phyloP scores from a whole-genome alignment of 257 asterid species.

The Solanum pennellii region DNA sequence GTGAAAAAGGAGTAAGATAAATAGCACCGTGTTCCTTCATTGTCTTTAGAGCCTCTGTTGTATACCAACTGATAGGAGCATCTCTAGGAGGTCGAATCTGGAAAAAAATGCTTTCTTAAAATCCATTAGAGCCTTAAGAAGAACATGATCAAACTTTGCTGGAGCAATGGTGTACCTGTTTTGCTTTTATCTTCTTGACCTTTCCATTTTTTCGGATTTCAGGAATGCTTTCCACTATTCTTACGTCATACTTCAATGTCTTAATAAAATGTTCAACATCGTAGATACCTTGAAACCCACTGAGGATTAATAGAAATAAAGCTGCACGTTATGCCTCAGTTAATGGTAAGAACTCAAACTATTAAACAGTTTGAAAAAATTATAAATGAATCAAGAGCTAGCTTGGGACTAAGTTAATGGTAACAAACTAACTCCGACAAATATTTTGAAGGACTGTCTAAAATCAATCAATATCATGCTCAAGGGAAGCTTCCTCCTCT shows the following conservation, averaged over 20 bases:
- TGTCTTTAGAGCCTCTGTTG: constrained; percentile 60
- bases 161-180: constrained; percentile 43
- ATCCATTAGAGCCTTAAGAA: constrained; percentile 4
- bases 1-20: constrained; percentile 95
- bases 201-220: constrained; percentile 76
- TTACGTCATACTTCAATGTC: constrained; percentile 78
- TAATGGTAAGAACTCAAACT: background rate
- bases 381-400: background rate
- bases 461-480: background rate
- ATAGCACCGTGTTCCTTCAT: constrained; percentile 96
- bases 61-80: constrained; percentile 93
- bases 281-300: constrained; percentile 91
- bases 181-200: constrained; percentile 68
- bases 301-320: constrained; percentile 16
- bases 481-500: background rate
- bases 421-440: background rate
- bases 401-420: background rate
- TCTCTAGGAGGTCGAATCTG: constrained; percentile 95
- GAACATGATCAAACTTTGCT: constrained; percentile 1
- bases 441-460: background rate
- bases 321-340: background rate
- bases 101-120: constrained; percentile 3
- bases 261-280: constrained; percentile 88
- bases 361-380: background rate
- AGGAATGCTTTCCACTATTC: constrained; percentile 84